phyloP scores from a whole-genome alignment of 2,329 filamentous ascomycete genomes.

The Aspergillus hiratsukae region DNA sequence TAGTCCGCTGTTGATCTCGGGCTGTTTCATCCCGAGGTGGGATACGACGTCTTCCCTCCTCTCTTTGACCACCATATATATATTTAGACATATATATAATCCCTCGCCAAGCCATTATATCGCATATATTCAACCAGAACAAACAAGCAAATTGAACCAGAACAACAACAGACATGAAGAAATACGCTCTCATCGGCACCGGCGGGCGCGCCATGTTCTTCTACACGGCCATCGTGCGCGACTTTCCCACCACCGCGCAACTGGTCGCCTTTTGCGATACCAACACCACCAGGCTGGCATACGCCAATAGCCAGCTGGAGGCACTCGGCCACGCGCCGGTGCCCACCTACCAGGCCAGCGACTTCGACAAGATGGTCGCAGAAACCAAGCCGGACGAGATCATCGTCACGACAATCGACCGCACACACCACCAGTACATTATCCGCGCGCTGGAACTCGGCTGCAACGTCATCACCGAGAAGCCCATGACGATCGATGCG shows the following conservation, averaged over 20 bases:
- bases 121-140: too few species aligned
- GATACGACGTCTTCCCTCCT: neutral
- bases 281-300: constrained; percentile 57
- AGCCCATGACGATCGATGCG: constrained; percentile 61
- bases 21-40: neutral
- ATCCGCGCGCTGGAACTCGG: constrained; percentile 56
- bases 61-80: too few species aligned
- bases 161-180: neutral
- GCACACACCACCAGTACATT: constrained; percentile 59
- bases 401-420: constrained; percentile 61
- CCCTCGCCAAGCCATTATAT: too few species aligned
- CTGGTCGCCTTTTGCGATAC: constrained; percentile 58
- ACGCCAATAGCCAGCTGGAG: constrained; percentile 43
- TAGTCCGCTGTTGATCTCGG: neutral
- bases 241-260: constrained; percentile 48
- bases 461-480: constrained; percentile 59
- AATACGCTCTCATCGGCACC: constrained; percentile 45
- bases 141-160: neutral
- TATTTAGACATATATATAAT: too few species aligned
- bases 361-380: constrained; percentile 55
- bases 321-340: constrained; percentile 45
- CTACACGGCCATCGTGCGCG: constrained; percentile 54
- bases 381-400: constrained; percentile 57
- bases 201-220: constrained; percentile 59
- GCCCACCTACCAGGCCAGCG: constrained; percentile 51